phyloP scores from a whole-genome alignment of 1,284 basidiomycete genomes.

The Phellopilus nigrolimitatus region DNA sequence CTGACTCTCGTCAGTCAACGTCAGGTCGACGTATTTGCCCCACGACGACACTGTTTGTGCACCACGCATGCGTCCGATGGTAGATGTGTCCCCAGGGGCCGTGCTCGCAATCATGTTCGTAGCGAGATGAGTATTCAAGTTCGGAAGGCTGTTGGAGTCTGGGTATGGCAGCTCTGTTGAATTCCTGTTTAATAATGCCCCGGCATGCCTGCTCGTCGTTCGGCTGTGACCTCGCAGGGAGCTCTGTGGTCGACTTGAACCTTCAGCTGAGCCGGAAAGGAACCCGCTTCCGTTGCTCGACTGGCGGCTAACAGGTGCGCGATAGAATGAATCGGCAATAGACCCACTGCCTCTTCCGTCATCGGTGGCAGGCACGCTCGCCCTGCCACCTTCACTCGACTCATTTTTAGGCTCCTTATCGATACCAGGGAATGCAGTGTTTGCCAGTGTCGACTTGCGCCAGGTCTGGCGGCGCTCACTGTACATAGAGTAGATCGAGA shows the following conservation, averaged over 20 bases:
- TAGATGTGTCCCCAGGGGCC: conserved; percentile 1
- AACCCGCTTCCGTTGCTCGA: conserved; percentile 18
- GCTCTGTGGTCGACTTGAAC: conserved; percentile 13
- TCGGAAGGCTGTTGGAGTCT: conserved; percentile 8
- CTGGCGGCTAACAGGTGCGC: conserved; percentile 11
- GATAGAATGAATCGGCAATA: conserved; percentile 16
- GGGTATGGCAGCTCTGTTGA: conserved; percentile 13
- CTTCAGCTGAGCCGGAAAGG: conserved; percentile 15
- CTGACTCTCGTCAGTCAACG: conserved; percentile 6
- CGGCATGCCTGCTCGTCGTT: conserved; percentile 13
- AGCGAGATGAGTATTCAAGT: neutral
- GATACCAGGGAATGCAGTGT: conserved; percentile 4
- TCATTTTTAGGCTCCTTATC: neutral
- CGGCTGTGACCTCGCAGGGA: neutral
- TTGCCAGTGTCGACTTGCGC: conserved; percentile 15
- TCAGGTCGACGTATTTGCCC: conserved; percentile 15
- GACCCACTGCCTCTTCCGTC: conserved; percentile 11
- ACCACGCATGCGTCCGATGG: neutral
- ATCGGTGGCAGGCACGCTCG: too few species aligned
- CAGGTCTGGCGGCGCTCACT: conserved; percentile 32
- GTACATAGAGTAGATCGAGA: conserved; percentile 81
- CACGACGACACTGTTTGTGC: conserved; percentile 2
- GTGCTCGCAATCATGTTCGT: neutral
- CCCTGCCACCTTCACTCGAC: conserved; percentile 4
- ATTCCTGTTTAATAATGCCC: conserved; percentile 3